phyloP scores from a whole-genome alignment of 257 asterid species.

The Forsythia viridissima region DNA sequence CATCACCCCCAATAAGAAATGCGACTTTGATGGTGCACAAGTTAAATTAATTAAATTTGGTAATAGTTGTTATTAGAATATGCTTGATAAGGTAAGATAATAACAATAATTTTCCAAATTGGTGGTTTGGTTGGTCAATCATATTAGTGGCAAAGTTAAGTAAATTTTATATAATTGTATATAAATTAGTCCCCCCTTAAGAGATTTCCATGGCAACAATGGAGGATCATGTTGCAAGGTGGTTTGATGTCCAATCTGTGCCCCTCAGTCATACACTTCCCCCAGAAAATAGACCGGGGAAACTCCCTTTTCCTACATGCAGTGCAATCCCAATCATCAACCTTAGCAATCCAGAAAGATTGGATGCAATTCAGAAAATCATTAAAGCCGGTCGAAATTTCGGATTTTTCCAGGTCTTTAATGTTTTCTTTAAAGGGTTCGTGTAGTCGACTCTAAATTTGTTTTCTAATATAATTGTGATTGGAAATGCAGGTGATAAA shows the following conservation, averaged over 20 bases:
- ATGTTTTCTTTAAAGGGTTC: neutral
- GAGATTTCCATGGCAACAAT: constrained; percentile 13
- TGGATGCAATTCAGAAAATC: constrained; percentile 26
- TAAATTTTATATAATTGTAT: neutral
- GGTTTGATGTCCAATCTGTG: constrained; percentile 57
- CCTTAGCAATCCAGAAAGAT: constrained; percentile 23
- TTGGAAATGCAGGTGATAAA: constrained; percentile 36
- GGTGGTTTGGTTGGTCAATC: constrained; percentile 32
- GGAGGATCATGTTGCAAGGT: constrained; percentile 28
- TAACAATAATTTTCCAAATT: constrained; percentile 8
- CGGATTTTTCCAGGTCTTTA: constrained; percentile 55
- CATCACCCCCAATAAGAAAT: constrained; percentile 9
- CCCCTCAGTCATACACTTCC: constrained; percentile 46
- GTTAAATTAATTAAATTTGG: constrained; percentile 23
- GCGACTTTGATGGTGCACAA: neutral
- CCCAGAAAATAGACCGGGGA: constrained; percentile 48
- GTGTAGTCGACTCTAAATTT: neutral
- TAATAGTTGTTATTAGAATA: constrained; percentile 12
- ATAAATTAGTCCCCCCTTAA: constrained; percentile 3
- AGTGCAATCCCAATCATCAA: constrained; percentile 47
- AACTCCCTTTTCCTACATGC: constrained; percentile 35
- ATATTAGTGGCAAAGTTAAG: constrained; percentile 13
- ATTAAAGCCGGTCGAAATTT: constrained; percentile 50
- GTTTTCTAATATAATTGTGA: neutral
- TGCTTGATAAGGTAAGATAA: constrained; percentile 17